phyloP scores from a whole-genome alignment of 2,329 filamentous ascomycete species.

The Trichoderma atroviride region DNA sequence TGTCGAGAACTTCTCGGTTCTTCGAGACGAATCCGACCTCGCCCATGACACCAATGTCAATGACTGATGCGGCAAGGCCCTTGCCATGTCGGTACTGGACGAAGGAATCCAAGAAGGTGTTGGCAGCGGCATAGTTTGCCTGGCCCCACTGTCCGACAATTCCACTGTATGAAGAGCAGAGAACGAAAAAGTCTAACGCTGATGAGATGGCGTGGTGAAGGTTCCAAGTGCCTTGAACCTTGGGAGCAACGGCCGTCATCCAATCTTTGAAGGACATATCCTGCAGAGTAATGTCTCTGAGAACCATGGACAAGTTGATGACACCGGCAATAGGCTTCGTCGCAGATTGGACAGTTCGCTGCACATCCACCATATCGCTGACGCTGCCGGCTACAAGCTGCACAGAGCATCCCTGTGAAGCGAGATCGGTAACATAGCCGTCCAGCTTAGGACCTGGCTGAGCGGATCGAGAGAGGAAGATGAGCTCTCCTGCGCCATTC shows the following conservation, averaged over 20 bases:
- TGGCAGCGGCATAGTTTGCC: slow-evolving; percentile 45
- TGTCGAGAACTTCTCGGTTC: slow-evolving; percentile 27
- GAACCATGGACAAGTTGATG: slow-evolving; percentile 46
- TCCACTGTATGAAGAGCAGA: slow-evolving; percentile 36
- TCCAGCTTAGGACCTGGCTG: slow-evolving; percentile 24
- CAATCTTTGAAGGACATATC: slow-evolving; percentile 42
- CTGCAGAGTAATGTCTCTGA: slow-evolving; percentile 20
- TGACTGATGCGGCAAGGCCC: slow-evolving; percentile 42
- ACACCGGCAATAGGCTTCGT: slow-evolving; percentile 43
- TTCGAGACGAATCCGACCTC: slow-evolving; percentile 43
- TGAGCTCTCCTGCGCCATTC: slow-evolving; percentile 35
- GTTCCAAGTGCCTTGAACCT: slow-evolving; percentile 43
- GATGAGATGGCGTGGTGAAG: slow-evolving; percentile 34
- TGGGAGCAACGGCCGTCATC: slow-evolving; percentile 34
- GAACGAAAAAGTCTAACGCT: slow-evolving; percentile 41
- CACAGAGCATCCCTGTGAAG: slow-evolving; percentile 33
- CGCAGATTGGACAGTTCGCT: slow-evolving; percentile 29
- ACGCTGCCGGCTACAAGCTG: slow-evolving; percentile 41
- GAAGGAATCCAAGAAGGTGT: slow-evolving; percentile 46
- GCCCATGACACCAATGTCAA: slow-evolving; percentile 44
- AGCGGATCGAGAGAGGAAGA: slow-evolving; percentile 37
- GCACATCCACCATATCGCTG: slow-evolving; percentile 34
- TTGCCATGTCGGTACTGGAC: slow-evolving; percentile 40
- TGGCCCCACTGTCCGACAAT: slow-evolving; percentile 39
- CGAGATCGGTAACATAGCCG: slow-evolving; percentile 32